Evolutionary conservation across 805 yeast species (phyloP), one percentile per base, ranked within the genome.

Genomic region (Suhomyces canberraensis): DNA sequence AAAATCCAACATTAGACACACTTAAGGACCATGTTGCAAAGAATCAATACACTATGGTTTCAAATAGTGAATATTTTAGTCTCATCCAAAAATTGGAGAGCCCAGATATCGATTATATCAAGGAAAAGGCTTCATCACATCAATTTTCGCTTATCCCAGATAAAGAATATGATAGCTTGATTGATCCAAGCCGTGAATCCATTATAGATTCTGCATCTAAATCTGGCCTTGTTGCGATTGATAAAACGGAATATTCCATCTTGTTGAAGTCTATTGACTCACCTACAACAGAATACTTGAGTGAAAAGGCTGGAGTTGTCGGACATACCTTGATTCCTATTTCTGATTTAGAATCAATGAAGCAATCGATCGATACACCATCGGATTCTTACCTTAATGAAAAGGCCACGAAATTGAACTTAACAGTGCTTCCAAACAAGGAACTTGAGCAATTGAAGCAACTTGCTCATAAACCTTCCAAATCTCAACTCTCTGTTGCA

Each of bases 101-200:
- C 9, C 62, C 52, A 21, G 33, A 46, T 16, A 31, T 44, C n/a
- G 48, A 46, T 1, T 38, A 45, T 15, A 21, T 54, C 14, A 34
- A 41, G 18, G 35, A 39, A 9, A 51, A 49, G 43, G 51, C 54
- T 4, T 19, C 28, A 5, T 33, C 24, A 6, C 43, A 40, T 16
- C 37, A 34, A 16, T 29, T 41, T 9, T 14, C 29, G 8, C 38
- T 37, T 5, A 25, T 48, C 9, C 29, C 50, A 5, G 37, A 36
- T n/a, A 41, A 29, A 3, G 47, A 48, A 15, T 41, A 40, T 15
- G 50, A 46, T 17, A 25, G 13, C 16, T 32, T 46, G 19, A 16
- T 33, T 3, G 41, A 39, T 16, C 42, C 48, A 3, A 25, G 33
- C n/a, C 33, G 20, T 5, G 44, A 37, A 17, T 13, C 28, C 3